Evolutionary conservation across 805 yeast species (phyloP), one percentile per base, ranked within the genome.

Genomic region (Zygotorulaspora sp.): DNA sequence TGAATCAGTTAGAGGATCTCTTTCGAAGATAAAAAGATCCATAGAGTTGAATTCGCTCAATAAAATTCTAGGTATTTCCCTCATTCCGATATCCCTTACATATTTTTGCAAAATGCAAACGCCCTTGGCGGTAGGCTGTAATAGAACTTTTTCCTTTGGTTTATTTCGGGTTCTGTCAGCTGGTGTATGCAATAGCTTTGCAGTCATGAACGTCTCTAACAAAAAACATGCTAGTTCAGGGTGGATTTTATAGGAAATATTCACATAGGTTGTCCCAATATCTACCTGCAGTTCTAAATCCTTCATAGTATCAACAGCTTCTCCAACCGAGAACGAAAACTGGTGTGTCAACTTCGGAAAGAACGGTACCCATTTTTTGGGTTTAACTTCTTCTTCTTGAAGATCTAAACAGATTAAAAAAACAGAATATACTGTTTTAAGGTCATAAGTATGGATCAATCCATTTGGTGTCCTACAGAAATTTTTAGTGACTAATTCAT

Each of bases 121-220:
- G 1, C 97, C 97, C 53, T 90, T 90, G 0, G 97, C 88, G 0
- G 96, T 86, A 3, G 96, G 95, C 55, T 90, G 97, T 19, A 86
- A 54, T 2, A 66, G 43, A 0, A 68, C 63, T 3, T 61, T 65
- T 0, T 52, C 61, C 35, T 71, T 71, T 5, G 79, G 69, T 28
- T 56, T 62, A 10, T 55, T 46, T 29, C 83, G 56, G 0, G 95
- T 86, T 50, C 90, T 65, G 45, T 83, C 88, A 2, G 75, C 74
- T 0, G 95, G 95, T 10, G 76, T 74, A 55, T 87, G 95, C 7
- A 87, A 48, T 1, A 86, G 60, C 45, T 76, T 78, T 0, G 85
- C 81, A 2, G 65, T 64, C 68, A 74, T 77, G 51, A 80, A 83
- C 17, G 65, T 58, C 22, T 62, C 62, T 3, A 83, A 38, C 10